Evolutionary conservation across 2,329 filamentous ascomycete genomes (phyloP), one percentile per base, ranked within the genome.

Genomic region (Penicillium sp.): DNA sequence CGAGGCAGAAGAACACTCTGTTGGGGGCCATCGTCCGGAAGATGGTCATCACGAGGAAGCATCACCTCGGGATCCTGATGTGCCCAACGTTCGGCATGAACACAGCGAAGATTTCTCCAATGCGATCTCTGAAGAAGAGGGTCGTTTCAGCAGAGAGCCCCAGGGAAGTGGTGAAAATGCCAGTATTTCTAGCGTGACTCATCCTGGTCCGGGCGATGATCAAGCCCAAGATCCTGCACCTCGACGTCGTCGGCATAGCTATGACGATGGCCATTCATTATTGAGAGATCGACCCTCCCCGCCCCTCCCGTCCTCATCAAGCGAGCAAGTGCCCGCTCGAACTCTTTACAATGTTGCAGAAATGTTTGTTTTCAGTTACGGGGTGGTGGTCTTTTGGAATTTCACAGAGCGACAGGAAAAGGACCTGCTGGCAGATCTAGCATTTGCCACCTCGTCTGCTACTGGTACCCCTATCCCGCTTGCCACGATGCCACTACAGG

Each of bases 371-470:
- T 96, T 93, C 64, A 90, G 85, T 11, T 98, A 98, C 58, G 92
- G 92, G 13, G 90, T 98, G 0, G 90, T 92, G 0, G 92, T 98
- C 4, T 95, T 98, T 61, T 98, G 92, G 92, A 98, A 98, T 62
- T 95, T 98, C 54, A 90, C 86, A 8, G 89, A 95, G 62, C 78
- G 83, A 48, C 92, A 98, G 61, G 92, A 98, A 62, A 95, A 95
- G 65, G 89, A 95, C 55, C 86, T 96, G 31, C 76, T 98, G 14
- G 92, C 92, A 26, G 92, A 98, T 63, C 71, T 98, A 37, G 92
- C 88, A 1, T 96, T 98, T 66, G 85, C 85, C 6, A 60, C 60
- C 1, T 64, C 65, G 6, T 65, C 66, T 1, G 56, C 59, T 2
- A 62, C 61, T 2, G 57, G 61, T 0, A 56, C 58, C 2, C 63